These are phyloP conservation scores for Fusarium sp. DNA, from an alignment of 2,329 filamentous ascomycete genomes.

Conservation along the genomic window DNA sequence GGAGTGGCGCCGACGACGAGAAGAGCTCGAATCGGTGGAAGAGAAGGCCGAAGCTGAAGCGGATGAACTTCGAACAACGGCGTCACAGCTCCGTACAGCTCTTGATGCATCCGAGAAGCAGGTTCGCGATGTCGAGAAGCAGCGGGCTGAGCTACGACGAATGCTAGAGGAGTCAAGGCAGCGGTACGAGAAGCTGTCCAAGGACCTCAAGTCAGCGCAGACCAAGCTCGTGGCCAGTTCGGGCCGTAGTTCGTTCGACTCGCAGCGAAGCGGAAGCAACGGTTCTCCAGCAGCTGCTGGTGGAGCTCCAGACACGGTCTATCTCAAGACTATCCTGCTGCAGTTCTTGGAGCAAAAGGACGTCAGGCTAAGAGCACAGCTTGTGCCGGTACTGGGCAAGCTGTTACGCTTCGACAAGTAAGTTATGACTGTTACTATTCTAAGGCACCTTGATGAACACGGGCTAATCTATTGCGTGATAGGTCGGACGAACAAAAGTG, in stretches of 20 bases:
- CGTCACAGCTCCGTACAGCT: slow-evolving; percentile 82
- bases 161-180: slow-evolving; percentile 83
- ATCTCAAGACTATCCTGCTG: slow-evolving; percentile 85
- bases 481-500: slow-evolving; percentile 86
- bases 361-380: slow-evolving; percentile 80
- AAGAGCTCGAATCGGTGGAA: slow-evolving; percentile 81
- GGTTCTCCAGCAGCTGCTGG: slow-evolving; percentile 48
- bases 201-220: slow-evolving; percentile 71
- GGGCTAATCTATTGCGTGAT: neutral
- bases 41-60: slow-evolving; percentile 80
- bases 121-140: slow-evolving; percentile 85
- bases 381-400: slow-evolving; percentile 84
- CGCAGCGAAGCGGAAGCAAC: slow-evolving; percentile 55
- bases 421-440: slow-evolving; percentile 53
- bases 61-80: slow-evolving; percentile 81
- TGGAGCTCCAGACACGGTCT: slow-evolving; percentile 67
- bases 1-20: slow-evolving; percentile 80
- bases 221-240: slow-evolving; percentile 63
- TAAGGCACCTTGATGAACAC: neutral
- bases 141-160: slow-evolving; percentile 81
- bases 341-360: slow-evolving; percentile 88
- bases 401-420: slow-evolving; percentile 83
- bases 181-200: slow-evolving; percentile 84
- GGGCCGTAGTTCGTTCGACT: slow-evolving; percentile 60
- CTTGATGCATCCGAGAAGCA: slow-evolving; percentile 91